Conservation (phyloP, 768 basidiomycete genomes). For the Leccinum disarticulatum region DNA sequence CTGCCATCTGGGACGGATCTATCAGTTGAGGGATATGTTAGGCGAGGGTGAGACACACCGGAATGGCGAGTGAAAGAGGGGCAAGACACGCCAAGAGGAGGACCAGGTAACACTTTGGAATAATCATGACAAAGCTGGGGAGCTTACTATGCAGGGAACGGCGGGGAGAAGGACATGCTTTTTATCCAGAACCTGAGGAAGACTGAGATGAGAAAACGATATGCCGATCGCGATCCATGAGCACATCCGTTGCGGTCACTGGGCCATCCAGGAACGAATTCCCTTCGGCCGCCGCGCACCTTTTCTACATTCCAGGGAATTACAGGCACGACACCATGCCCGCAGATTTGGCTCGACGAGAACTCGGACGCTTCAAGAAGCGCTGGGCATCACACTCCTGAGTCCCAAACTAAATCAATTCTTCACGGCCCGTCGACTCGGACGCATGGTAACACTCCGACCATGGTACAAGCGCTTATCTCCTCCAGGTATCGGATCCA, state of each 20-base stretch:
- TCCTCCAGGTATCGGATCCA: slow-evolving; percentile 14
- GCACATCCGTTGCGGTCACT: slow-evolving; percentile 18
- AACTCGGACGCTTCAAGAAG: slow-evolving; percentile 17
- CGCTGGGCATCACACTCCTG: slow-evolving; percentile 1
- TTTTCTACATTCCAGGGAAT: slow-evolving; percentile 18
- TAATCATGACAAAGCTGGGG: slow-evolving; percentile 18
- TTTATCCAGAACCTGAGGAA: slow-evolving; percentile 16
- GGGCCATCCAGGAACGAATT: slow-evolving; percentile 24
- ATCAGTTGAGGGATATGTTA: slow-evolving; percentile 1
- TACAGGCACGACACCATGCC: slow-evolving; percentile 22
- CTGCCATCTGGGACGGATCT: slow-evolving; percentile 9
- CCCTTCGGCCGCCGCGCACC: slow-evolving; percentile 26
- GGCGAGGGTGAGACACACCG: slow-evolving; percentile 13
- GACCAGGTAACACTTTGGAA: slow-evolving; percentile 20
- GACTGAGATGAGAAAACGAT: slow-evolving; percentile 25
- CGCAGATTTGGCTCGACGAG: slow-evolving; percentile 11
- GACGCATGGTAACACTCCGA: slow-evolving; percentile 1
- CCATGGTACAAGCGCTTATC: background rate
- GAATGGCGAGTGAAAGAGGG: slow-evolving; percentile 24
- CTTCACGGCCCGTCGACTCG: slow-evolving; percentile 3
- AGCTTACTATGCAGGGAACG: slow-evolving; percentile 2
- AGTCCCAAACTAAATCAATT: slow-evolving; percentile 10
- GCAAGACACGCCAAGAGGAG: slow-evolving; percentile 22
- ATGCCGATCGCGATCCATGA: slow-evolving; percentile 21
- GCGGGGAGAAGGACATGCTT: slow-evolving; percentile 15